Evolutionary conservation across 192 early-diverging fungal species (phyloP).

Genomic region (Oehlia diaphana): DNA sequence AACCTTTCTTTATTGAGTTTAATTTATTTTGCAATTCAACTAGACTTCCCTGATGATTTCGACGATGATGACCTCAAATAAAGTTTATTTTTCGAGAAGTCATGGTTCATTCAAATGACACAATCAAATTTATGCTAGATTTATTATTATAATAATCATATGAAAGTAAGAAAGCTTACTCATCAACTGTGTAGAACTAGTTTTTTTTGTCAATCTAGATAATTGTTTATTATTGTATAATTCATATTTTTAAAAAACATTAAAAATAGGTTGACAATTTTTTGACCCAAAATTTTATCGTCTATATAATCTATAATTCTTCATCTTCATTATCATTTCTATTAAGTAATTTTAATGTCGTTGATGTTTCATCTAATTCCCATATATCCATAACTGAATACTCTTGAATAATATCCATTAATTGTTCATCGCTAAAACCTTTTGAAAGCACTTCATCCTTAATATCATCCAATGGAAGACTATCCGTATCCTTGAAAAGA

Average conservation of each 20-base stretch:
- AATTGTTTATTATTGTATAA: no score
- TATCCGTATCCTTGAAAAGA: constrained; percentile 55
- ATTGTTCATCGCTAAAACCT: constrained; percentile 76
- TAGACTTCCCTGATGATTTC: constrained; percentile 32
- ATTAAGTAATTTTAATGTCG: constrained; percentile 41
- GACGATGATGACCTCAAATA: constrained; percentile 33
- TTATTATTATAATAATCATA: no score
- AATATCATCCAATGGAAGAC: constrained; percentile 60
- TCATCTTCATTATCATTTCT: not conserved
- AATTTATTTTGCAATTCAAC: not conserved
- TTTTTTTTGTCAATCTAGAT: no score
- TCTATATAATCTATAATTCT: not conserved
- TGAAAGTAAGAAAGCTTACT: no score
- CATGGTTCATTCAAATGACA: not conserved
- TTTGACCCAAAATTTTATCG: not conserved
- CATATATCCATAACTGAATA: constrained; percentile 79
- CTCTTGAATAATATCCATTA: constrained; percentile 68
- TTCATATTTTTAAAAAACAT: not conserved
- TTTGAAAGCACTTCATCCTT: constrained; percentile 70
- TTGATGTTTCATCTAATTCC: constrained; percentile 59
- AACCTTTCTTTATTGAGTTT: not conserved
- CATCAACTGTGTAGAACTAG: no score
- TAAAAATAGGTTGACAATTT: no score
- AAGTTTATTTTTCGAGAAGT: not conserved
- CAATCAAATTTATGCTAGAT: no score